Evolutionary conservation across 2,329 filamentous ascomycete species (phyloP).

Genomic region (Leptographium lundbergii): DNA sequence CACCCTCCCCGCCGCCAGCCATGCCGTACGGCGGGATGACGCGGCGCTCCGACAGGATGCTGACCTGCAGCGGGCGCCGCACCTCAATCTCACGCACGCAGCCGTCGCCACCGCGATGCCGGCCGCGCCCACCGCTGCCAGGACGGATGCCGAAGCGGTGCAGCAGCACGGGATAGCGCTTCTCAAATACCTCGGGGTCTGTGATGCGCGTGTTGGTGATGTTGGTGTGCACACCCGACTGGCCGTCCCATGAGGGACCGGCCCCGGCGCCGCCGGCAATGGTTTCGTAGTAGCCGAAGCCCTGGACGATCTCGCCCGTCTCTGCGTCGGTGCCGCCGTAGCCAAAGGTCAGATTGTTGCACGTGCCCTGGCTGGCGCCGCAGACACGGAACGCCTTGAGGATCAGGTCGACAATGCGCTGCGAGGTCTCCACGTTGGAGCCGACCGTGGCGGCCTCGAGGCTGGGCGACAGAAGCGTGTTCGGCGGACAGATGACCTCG

Average conservation of each 20-base stretch:
- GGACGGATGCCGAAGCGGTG: constrained; percentile 18
- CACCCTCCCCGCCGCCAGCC: constrained; percentile 17
- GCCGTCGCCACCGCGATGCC: constrained; percentile 21
- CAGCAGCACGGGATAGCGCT: constrained; percentile 21
- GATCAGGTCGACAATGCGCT: constrained; percentile 19
- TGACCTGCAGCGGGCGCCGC: constrained; percentile 18
- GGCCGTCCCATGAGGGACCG: constrained; percentile 18
- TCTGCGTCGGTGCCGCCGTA: constrained; percentile 4
- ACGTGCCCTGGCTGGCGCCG: constrained; percentile 18
- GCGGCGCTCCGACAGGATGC: constrained; percentile 23
- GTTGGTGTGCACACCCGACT: constrained; percentile 17
- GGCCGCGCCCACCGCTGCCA: constrained; percentile 19
- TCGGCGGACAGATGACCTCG: constrained; percentile 17
- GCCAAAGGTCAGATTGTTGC: constrained; percentile 21
- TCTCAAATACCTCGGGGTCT: constrained; percentile 22
- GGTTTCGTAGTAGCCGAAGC: constrained; percentile 20
- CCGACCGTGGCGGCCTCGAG: constrained; percentile 14
- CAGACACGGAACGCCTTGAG: constrained; percentile 14
- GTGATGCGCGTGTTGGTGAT: constrained; percentile 22
- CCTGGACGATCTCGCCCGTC: constrained; percentile 15
- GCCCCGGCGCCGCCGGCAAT: constrained; percentile 21
- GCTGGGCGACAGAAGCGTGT: constrained; percentile 20
- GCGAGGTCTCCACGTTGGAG: constrained; percentile 27
- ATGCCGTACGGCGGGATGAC: constrained; percentile 23
- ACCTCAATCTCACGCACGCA: constrained; percentile 23